Evolutionary conservation across 306 rosid genomes (phyloP).

Genomic region (Betula pendula): DNA sequence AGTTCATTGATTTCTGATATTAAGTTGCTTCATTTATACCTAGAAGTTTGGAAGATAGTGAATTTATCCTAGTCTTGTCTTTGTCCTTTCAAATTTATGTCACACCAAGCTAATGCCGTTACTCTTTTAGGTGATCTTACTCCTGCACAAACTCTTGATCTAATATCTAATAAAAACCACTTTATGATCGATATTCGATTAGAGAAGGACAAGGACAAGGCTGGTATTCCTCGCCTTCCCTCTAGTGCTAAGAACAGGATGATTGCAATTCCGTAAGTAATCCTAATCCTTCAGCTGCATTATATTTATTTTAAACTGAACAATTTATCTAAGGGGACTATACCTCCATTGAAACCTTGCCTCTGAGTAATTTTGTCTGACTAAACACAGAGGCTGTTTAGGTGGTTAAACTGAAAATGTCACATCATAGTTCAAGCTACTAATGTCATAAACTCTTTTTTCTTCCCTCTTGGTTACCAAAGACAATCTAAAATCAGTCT

Average conservation of each 20-base stretch:
- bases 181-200: constrained; percentile 72
- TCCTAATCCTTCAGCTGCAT: constrained; percentile 18
- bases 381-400: not conserved
- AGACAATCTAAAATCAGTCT: not conserved
- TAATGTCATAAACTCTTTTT: too few relatives aligned
- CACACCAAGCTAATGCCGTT: not conserved
- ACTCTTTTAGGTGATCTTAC: constrained; percentile 67
- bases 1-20: constrained; percentile 17
- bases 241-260: constrained; percentile 69
- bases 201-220: constrained; percentile 86
- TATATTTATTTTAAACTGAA: constrained; percentile 1
- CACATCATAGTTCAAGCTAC: not conserved
- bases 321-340: not conserved
- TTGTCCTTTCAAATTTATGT: not conserved
- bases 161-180: constrained; percentile 59
- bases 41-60: not conserved
- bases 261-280: constrained; percentile 86
- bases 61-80: not conserved
- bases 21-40: constrained; percentile 14
- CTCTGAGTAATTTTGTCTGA: not conserved
- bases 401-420: not conserved
- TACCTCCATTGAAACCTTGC: not conserved
- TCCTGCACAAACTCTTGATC: constrained; percentile 90
- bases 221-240: constrained; percentile 94
- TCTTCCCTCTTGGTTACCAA: too few relatives aligned